Conservation (phyloP, 768 basidiomycete species). For the Lentinula raphanica region DNA sequence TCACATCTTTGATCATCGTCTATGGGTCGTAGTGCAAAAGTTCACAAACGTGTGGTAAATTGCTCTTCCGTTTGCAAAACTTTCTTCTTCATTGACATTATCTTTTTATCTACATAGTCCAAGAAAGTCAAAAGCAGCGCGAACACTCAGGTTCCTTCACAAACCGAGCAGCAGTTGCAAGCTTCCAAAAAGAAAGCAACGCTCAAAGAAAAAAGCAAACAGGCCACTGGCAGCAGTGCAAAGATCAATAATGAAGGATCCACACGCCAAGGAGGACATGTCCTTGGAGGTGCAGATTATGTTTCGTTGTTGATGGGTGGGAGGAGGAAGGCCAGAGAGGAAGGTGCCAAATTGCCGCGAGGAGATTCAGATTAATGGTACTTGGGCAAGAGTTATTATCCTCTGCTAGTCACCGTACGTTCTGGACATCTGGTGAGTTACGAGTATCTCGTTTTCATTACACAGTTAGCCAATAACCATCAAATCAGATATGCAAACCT, state of each 20-base stretch:
- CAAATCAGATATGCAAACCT: no score
- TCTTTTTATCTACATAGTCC: conserved; percentile 16
- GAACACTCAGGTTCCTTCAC: conserved; percentile 16
- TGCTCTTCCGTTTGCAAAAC: background rate
- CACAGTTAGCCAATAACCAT: no score
- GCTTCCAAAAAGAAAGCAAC: conserved; percentile 45
- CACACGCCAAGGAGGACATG: conserved; percentile 26
- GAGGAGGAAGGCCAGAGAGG: conserved; percentile 59
- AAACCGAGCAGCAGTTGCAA: conserved; percentile 23
- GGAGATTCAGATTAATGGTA: no score
- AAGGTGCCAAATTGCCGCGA: conserved; percentile 48
- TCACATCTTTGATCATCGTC: background rate
- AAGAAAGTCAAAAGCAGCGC: conserved; percentile 34
- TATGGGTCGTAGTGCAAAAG: conserved; percentile 66
- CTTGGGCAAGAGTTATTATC: no score
- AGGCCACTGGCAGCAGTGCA: conserved; percentile 9
- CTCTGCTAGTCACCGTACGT: no score
- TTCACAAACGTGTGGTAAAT: conserved; percentile 56
- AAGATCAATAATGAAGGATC: background rate
- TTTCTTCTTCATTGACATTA: conserved; percentile 1
- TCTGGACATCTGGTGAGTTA: no score
- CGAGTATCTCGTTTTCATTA: no score
- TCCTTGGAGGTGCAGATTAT: conserved; percentile 75
- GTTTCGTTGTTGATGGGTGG: conserved; percentile 67
- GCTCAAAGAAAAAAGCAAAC: conserved; percentile 39